A percentile compares a stretch with the other conserved stretches of the same genome.
Conservation (phyloP, 257 asterid genomes). For the Capsicum baccatum region DNA sequence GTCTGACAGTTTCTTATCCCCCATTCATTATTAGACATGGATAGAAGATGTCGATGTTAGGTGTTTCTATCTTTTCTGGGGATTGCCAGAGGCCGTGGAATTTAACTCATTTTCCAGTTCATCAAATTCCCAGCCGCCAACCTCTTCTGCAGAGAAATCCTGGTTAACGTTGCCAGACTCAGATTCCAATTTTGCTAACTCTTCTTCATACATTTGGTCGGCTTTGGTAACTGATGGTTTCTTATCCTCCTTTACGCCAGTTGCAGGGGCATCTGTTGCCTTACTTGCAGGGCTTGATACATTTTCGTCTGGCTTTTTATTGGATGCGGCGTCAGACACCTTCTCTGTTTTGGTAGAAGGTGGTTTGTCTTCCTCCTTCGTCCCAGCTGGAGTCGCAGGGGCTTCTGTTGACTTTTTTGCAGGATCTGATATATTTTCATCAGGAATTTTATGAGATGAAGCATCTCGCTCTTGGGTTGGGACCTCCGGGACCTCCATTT, state of each 20-base stretch:
- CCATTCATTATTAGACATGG: slow-evolving; percentile 23
- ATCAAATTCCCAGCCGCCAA: slow-evolving; percentile 95
- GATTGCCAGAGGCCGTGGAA: slow-evolving; percentile 50
- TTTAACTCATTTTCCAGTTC: slow-evolving; percentile 87
- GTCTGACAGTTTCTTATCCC: not conserved
- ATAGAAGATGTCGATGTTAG: slow-evolving; percentile 27
- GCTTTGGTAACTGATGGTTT: slow-evolving; percentile 41
- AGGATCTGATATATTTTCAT: slow-evolving; percentile 47
- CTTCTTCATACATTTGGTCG: slow-evolving; percentile 63
- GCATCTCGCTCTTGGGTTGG: slow-evolving; percentile 44
- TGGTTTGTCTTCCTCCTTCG: slow-evolving; percentile 37
- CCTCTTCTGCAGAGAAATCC: slow-evolving; percentile 78
- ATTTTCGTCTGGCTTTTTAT: slow-evolving; percentile 38
- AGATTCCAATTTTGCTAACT: slow-evolving; percentile 82
- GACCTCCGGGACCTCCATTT: slow-evolving; percentile 70
- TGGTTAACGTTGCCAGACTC: slow-evolving; percentile 76
- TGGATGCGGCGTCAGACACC: slow-evolving; percentile 45
- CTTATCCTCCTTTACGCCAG: slow-evolving; percentile 39
- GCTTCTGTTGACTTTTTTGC: slow-evolving; percentile 41
- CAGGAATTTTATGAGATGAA: slow-evolving; percentile 37
- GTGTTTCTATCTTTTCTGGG: slow-evolving; percentile 39
- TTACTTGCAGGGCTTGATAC: slow-evolving; percentile 43
- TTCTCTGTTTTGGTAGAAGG: slow-evolving; percentile 48
- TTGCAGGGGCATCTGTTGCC: slow-evolving; percentile 41
- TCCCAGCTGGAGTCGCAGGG: slow-evolving; percentile 36